Conservation (phyloP, 2,329 filamentous ascomycete species). For the Hypoxylon sp. region DNA sequence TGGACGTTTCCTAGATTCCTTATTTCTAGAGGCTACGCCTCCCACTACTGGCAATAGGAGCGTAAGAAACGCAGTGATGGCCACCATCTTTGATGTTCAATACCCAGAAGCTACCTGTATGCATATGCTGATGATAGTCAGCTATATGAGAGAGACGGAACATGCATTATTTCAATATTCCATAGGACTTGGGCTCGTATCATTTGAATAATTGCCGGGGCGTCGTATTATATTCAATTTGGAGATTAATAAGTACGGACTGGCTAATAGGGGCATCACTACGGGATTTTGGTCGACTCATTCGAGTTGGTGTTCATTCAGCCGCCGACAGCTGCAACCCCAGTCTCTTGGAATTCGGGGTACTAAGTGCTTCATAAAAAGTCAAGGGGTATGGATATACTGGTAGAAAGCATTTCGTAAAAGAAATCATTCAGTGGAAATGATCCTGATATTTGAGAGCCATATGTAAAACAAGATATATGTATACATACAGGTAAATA, state of each 20-base stretch:
- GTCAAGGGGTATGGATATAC: background rate
- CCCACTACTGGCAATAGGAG: conserved; percentile 8
- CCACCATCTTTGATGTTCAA: conserved; percentile 18
- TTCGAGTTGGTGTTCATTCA: conserved; percentile 19
- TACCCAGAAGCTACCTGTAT: background rate
- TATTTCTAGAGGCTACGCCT: conserved; percentile 2
- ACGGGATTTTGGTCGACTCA: conserved; percentile 1
- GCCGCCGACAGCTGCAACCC: conserved; percentile 20
- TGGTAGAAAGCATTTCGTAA: conserved; percentile 1
- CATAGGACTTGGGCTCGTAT: background rate
- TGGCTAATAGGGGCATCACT: conserved; percentile 24
- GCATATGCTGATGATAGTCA: background rate
- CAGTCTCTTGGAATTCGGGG: conserved; percentile 15
- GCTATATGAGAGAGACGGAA: background rate
- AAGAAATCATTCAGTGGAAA: no score
- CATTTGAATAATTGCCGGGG: conserved; percentile 30
- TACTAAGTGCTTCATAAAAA: conserved; percentile 9
- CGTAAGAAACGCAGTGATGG: background rate
- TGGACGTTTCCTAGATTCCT: conserved; percentile 32
- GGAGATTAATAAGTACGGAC: conserved; percentile 10
- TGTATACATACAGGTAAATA: no score
- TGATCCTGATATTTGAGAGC: no score
- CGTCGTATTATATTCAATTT: conserved; percentile 14
- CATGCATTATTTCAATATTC: conserved; percentile 3
- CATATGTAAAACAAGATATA: no score